Evolutionary conservation across 257 asterid species (phyloP).

Genomic region (Solanum lycopersicoides): DNA sequence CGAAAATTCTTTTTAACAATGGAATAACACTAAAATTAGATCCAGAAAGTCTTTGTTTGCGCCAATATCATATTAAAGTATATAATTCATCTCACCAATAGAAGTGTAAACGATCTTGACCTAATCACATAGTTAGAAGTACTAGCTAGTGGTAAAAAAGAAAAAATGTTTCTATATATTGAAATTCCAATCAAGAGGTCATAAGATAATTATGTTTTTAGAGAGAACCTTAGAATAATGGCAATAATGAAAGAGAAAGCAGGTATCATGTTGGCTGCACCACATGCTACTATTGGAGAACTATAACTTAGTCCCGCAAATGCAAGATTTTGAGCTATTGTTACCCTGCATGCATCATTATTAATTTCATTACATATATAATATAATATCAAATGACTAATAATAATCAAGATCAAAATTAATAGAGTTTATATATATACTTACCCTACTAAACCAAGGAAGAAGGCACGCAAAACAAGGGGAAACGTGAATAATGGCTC

Average conservation of each 20-base stretch:
- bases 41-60: neutral
- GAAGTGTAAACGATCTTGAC: neutral
- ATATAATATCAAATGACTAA: neutral
- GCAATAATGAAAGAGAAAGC: conserved; percentile 52
- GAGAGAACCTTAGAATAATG: conserved; percentile 39
- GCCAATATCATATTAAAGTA: neutral
- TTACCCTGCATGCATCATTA: conserved; percentile 51
- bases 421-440: neutral
- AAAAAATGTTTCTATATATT: too few species aligned
- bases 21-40: too few species aligned
- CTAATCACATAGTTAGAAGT: neutral
- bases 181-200: too few species aligned
- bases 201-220: too few species aligned
- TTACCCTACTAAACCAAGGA: conserved; percentile 65
- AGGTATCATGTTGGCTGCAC: conserved; percentile 61
- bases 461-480: conserved; percentile 33
- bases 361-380: neutral
- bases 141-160: neutral
- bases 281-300: conserved; percentile 65
- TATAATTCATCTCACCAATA: too few species aligned
- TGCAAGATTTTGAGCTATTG: conserved; percentile 63
- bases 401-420: neutral
- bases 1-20: neutral
- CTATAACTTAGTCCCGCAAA: conserved; percentile 63
- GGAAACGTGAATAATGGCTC: conserved; percentile 29